These are phyloP conservation scores for Anacardium occidentale DNA, from an alignment of 345 rosid species.

Conservation along the genomic window DNA sequence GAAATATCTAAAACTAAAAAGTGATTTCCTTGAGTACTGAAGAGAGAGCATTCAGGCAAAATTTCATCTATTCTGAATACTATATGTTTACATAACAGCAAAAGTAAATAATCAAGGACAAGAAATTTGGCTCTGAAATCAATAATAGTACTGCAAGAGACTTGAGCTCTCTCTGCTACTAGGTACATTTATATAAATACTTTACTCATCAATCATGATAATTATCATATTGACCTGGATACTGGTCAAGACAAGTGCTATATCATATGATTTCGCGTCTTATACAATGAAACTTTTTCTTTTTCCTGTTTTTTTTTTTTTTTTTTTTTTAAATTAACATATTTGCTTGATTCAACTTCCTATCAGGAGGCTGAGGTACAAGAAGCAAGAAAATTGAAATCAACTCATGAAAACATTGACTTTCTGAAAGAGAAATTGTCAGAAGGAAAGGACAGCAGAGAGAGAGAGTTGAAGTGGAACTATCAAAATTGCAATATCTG, in stretches of 20 bases:
- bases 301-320: constrained; percentile 14
- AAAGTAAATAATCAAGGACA: background rate
- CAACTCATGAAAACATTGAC: constrained; percentile 60
- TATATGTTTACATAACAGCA: background rate
- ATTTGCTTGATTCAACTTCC: constrained; percentile 20
- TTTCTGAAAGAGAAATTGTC: constrained; percentile 69
- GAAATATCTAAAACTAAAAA: background rate
- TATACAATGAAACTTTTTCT: background rate
- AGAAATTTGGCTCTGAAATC: background rate
- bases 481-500: constrained; percentile 59
- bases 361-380: constrained; percentile 81
- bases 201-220: background rate
- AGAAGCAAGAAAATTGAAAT: constrained; percentile 83
- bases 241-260: background rate
- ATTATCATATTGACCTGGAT: constrained; percentile 1
- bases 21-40: background rate
- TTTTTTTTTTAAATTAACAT: no score
- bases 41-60: background rate
- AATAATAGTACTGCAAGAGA: background rate
- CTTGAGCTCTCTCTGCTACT: background rate
- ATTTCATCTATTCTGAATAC: background rate
- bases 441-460: constrained; percentile 75
- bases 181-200: background rate
- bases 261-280: background rate
- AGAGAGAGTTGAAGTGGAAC: constrained; percentile 70